phyloP scores from a whole-genome alignment of 2,329 filamentous ascomycete species.

The Epichloe sp. region DNA sequence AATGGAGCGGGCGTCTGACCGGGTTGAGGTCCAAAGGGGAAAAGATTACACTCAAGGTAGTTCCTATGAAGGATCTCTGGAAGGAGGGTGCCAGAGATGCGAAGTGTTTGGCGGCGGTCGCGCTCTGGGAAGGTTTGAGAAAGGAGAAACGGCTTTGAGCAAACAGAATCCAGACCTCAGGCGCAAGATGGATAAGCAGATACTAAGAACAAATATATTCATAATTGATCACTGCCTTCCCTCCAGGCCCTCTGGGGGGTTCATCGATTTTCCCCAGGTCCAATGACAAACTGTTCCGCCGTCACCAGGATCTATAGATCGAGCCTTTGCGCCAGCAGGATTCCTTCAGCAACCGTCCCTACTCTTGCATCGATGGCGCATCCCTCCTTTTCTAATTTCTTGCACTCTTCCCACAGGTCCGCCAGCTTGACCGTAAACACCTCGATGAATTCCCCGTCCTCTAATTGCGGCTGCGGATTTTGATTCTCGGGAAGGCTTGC shows the following conservation, averaged over 20 bases:
- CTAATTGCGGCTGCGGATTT: constrained; percentile 53
- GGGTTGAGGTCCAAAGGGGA: constrained; percentile 45
- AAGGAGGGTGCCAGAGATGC: constrained; percentile 42
- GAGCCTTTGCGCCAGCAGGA: constrained; percentile 54
- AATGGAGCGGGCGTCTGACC: constrained; percentile 45
- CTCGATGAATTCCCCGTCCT: constrained; percentile 75
- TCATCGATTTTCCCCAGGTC: too few relatives aligned
- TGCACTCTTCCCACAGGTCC: constrained; percentile 52
- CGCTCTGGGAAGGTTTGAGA: constrained; percentile 43
- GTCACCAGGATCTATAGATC: constrained; percentile 20
- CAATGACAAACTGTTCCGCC: too few relatives aligned
- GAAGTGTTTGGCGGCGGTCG: constrained; percentile 46
- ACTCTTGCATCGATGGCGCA: constrained; percentile 71
- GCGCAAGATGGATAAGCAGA: too few relatives aligned
- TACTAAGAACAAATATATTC: too few relatives aligned
- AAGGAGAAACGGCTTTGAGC: constrained; percentile 29
- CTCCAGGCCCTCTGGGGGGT: too few relatives aligned
- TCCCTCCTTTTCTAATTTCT: constrained; percentile 53
- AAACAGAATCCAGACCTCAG: too few relatives aligned
- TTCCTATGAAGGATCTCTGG: constrained; percentile 44
- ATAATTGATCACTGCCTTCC: too few relatives aligned
- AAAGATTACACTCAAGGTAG: constrained; percentile 48
- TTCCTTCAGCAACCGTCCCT: constrained; percentile 64
- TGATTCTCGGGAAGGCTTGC: constrained; percentile 56
- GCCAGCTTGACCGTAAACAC: constrained; percentile 56